Base-by-base conservation (phyloP, 805 yeast species). In the Candida coquimbonensis region DNA sequence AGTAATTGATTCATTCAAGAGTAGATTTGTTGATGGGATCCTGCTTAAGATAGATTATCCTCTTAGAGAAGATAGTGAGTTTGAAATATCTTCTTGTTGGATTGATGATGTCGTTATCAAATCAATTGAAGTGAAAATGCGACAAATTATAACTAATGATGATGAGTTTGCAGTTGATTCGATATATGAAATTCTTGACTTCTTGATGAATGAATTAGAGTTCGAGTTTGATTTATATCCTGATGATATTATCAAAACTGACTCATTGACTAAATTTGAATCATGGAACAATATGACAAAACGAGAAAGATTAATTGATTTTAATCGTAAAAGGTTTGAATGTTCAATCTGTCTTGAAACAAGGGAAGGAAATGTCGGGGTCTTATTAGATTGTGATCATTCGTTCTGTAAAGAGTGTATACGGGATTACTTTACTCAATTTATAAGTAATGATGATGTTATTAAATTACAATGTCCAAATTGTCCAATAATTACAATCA, bases 341-440 rank as follows among this genome's bases (percentile, higher is more conserved):
- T 81, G 86, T 57, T 75, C 73, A n/a, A 78, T 81, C 0, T 81
- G 87, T 55, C 75, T 77, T 49, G 70, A 65, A 21, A 69, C 66
- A 31, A 63, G 61, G 41, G 74, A 73, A 47, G 86, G 86, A 24
- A 44, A 36, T 0, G 46, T 55, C 5, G 72, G 77, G 52, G 49
- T 61, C 2, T 42, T 53, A 32, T 43, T 67, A 1, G 62, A 67
- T 2, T 80, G 86, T 52, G 62, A 60, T 8, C 85, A 80, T 53
- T 56, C 61, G 0, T 72, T 78, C 46, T 80, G 85, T 53, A 61
- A 57, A 38, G 39, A 48, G 1, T 80, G 86, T 49, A 57, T 76
- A 4, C 47, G 43, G 12, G 70, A 67, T 7, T 78, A 73, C 49
- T 73, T 71, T 42, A 49, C 56, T 1, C 59, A 68, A 4, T 59